Evolutionary conservation across 139 green algal species (phyloP).

Genomic region (Microglena sp.): DNA sequence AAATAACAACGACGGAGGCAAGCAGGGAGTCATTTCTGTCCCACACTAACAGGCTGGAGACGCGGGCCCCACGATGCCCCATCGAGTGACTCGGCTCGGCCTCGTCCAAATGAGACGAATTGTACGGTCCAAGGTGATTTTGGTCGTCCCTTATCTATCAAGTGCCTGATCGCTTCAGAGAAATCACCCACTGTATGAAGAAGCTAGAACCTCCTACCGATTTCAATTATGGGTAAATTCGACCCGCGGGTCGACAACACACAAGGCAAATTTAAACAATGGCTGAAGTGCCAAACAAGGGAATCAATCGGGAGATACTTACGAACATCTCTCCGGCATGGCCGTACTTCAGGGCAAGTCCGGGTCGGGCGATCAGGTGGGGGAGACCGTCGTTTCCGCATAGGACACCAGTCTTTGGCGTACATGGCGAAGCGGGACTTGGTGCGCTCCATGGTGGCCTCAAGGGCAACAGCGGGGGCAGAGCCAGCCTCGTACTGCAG

Average conservation of each 20-base stretch:
- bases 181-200: too few relatives aligned
- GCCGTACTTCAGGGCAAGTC: slow-evolving; percentile 81
- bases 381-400: slow-evolving; percentile 95
- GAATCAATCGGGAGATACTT: slow-evolving; percentile 27
- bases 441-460: slow-evolving; percentile 91
- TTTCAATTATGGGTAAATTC: too few relatives aligned
- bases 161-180: too few relatives aligned
- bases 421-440: slow-evolving; percentile 92
- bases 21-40: not conserved
- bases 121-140: not conserved
- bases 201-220: too few relatives aligned
- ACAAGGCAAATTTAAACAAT: not conserved
- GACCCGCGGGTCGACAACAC: not conserved
- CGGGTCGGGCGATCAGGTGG: slow-evolving; percentile 96
- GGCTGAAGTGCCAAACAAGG: not conserved
- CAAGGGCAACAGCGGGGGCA: slow-evolving; percentile 77
- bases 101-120: not conserved
- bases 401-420: slow-evolving; percentile 79
- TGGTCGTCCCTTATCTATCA: not conserved
- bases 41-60: not conserved
- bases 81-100: not conserved
- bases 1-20: too few relatives aligned
- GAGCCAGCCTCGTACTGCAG: slow-evolving; percentile 87
- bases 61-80: not conserved
- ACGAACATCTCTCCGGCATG: slow-evolving; percentile 91